Evolutionary conservation across 805 yeast genomes (phyloP), one percentile per base, ranked within the genome.

Genomic region (Metschnikowia shivogae): DNA sequence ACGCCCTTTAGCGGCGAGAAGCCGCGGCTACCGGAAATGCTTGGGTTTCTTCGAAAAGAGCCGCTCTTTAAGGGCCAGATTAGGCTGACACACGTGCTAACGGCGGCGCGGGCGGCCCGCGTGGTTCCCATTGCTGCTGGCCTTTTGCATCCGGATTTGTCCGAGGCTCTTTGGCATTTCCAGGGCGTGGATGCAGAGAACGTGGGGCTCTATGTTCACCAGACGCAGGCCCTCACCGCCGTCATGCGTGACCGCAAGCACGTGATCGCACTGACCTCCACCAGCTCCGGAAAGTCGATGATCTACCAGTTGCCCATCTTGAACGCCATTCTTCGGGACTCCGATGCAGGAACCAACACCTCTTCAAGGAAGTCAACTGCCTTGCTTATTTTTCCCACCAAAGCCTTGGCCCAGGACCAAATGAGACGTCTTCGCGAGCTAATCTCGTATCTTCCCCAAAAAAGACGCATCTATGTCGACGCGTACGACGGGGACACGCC

Each of bases 381-480:
- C 8, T 72, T 95, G 71, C 89, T 86, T 56, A 82, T 93, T 10
- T 93, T 93, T 56, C 99, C 99, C 2, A 93, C 99, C 0, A 93
- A 93, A 59, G 99, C 99, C 0, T 70, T 93, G 42, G 98, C 99
- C 0, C 99, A 93, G 59, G 99, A 93, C 69, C 99, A 93, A 63
- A 84, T 84, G 56, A 71, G 96, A 50, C 81, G 95, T n/a, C 67
- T 93, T 44, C 73, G 74, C 39, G 81, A 77, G 19, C 64, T 86
- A 9, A 64, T 84, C 36, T 64, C 72, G 5, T 73, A 86, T 40
- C 79, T 81, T 0, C 29, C 48, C 1, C 64, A 65, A 10, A 53
- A 72, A 2, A 44, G 72, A 12, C 68, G 70, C 13, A 67, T 82
- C 1, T 62, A 76, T 1, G 86, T 83, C 2, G 92, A 84, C 39